Conservation (phyloP, 2,329 filamentous ascomycete genomes). For the Beauveria bassiana region DNA sequence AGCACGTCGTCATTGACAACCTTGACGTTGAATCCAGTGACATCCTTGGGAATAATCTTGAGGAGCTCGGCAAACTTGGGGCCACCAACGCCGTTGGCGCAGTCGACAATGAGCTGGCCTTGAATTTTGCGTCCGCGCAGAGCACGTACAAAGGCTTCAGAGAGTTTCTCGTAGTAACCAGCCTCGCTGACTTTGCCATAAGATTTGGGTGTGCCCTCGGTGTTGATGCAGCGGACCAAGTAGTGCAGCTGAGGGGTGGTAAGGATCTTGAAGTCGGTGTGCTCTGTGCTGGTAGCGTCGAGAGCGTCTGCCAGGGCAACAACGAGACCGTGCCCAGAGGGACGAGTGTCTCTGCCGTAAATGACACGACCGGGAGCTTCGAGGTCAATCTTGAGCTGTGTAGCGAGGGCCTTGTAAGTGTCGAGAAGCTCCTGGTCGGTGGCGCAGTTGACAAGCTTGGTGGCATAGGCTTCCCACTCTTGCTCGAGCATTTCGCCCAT, state of each 20-base stretch:
- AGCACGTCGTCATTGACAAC: conserved; percentile 91
- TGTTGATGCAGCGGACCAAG: conserved; percentile 89
- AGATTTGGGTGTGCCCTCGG: conserved; percentile 73
- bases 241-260: conserved; percentile 99
- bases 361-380: conserved; percentile 69
- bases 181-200: conserved; percentile 85
- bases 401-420: conserved; percentile 67
- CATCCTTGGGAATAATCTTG: conserved; percentile 66
- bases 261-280: conserved; percentile 79
- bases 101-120: conserved; percentile 78
- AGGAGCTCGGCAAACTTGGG: conserved; percentile 82
- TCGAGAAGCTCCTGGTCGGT: conserved; percentile 67
- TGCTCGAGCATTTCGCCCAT: conserved; percentile 97
- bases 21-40: conserved; percentile 69
- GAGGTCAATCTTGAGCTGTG: conserved; percentile 68
- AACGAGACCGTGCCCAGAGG: conserved; percentile 79
- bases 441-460: conserved; percentile 76
- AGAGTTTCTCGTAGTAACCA: conserved; percentile 93
- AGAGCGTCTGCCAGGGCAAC: conserved; percentile 72
- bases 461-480: conserved; percentile 88
- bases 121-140: conserved; percentile 68
- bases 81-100: conserved; percentile 92
- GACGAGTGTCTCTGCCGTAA: conserved; percentile 86
- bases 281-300: conserved; percentile 64
- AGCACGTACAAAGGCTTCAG: conserved; percentile 73